Evolutionary conservation across 805 yeast species (phyloP).

Genomic region (Candida alai): DNA sequence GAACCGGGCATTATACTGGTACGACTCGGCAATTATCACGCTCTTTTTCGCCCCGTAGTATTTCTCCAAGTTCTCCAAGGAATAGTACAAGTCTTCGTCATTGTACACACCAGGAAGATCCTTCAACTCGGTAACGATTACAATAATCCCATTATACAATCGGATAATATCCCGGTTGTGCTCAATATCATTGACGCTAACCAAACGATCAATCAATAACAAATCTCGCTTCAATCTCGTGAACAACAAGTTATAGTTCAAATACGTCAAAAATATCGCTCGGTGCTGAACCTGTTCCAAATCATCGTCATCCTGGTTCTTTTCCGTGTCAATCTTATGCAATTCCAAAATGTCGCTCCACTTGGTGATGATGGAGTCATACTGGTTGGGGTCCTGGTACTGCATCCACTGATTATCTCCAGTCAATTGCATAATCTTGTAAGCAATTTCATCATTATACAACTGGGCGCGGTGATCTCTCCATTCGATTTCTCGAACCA

Average conservation of each 20-base stretch:
- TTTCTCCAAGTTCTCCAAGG: conserved; percentile 47
- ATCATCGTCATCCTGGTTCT: conserved; percentile 45
- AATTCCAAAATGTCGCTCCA: conserved; percentile 70
- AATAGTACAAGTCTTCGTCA: conserved; percentile 62
- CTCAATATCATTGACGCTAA: conserved; percentile 21
- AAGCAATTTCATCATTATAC: conserved; percentile 69
- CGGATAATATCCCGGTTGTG: conserved; percentile 43
- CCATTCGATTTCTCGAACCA: conserved; percentile 43
- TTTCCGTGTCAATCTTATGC: conserved; percentile 54
- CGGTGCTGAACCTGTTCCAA: conserved; percentile 62
- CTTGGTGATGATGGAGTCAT: conserved; percentile 52
- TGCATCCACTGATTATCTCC: conserved; percentile 18
- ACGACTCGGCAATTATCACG: conserved; percentile 43
- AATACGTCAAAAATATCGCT: conserved; percentile 71
- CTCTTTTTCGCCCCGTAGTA: conserved; percentile 47
- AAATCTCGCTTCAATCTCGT: conserved; percentile 72
- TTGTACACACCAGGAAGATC: conserved; percentile 92
- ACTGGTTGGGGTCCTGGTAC: conserved; percentile 41
- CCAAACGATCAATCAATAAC: conserved; percentile 38
- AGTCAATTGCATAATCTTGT: conserved; percentile 43
- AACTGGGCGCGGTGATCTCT: conserved; percentile 55
- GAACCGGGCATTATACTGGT: conserved; percentile 35
- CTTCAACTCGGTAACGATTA: conserved; percentile 54
- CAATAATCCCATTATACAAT: conserved; percentile 47
- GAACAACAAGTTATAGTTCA: conserved; percentile 63